These are phyloP conservation scores for Phytophthora idaei DNA, from an alignment of 352 stramenopile genomes.

Conservation along the genomic window DNA sequence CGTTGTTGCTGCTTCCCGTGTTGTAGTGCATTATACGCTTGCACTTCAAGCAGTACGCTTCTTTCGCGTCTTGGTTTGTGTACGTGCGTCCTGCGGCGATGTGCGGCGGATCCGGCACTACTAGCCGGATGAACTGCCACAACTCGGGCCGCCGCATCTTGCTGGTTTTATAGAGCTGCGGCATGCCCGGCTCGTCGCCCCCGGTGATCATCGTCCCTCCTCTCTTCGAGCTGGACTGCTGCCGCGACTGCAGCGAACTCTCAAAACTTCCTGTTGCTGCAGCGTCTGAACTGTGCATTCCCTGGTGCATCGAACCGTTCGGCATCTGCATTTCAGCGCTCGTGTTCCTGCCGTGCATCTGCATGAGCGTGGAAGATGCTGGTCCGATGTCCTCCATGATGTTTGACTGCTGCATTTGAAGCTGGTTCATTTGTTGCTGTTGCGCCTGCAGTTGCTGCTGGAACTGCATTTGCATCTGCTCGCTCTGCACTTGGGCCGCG, in stretches of 20 bases:
- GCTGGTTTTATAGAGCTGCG: constrained; percentile 59
- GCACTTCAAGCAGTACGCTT: constrained; percentile 62
- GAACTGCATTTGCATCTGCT: constrained; percentile 37
- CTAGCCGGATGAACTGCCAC: constrained; percentile 61
- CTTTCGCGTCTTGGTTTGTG: constrained; percentile 60
- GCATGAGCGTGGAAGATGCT: constrained; percentile 22
- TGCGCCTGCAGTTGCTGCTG: constrained; percentile 38
- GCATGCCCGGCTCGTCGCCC: constrained; percentile 25
- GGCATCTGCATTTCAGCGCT: constrained; percentile 14
- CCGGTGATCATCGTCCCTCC: constrained; percentile 10
- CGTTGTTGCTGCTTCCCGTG: constrained; percentile 61
- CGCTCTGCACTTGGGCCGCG: constrained; percentile 13
- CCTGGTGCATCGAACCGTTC: constrained; percentile 11
- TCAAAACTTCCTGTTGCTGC: background rate
- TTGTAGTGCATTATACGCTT: constrained; percentile 66
- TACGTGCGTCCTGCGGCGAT: constrained; percentile 46
- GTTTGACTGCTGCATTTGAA: constrained; percentile 24
- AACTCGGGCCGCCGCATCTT: constrained; percentile 64
- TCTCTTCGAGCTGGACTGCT: background rate
- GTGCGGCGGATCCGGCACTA: constrained; percentile 52
- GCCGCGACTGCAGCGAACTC: background rate
- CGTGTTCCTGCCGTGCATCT: constrained; percentile 19
- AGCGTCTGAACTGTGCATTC: constrained; percentile 10
- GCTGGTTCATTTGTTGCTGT: constrained; percentile 31
- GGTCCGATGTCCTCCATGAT: constrained; percentile 22